These are phyloP conservation scores for Perkinsela sp. DNA, from an alignment of 208 protist genomes.

Conservation along the genomic window DNA sequence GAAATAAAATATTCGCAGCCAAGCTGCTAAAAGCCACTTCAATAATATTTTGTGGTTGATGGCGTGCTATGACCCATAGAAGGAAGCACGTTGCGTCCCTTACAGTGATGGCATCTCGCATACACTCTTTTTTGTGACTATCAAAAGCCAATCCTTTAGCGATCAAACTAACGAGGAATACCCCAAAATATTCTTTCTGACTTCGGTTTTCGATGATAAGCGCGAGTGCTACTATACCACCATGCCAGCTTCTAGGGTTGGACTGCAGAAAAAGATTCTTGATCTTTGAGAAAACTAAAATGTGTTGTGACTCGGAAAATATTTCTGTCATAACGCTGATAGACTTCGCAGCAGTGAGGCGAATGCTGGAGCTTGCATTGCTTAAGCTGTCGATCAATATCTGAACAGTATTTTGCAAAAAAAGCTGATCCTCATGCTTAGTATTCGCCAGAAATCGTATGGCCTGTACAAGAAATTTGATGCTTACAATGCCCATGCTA, in stretches of 20 bases:
- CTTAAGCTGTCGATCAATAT: too few species aligned
- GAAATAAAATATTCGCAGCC: conserved; percentile 30
- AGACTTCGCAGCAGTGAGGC: background rate
- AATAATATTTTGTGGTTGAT: conserved; percentile 71
- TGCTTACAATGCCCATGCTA: background rate
- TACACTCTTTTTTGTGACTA: too few species aligned
- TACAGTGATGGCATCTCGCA: conserved; percentile 83
- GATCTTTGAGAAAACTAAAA: background rate
- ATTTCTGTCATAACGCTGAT: background rate
- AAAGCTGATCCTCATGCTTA: background rate
- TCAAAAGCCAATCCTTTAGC: too few species aligned
- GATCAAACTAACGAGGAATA: too few species aligned
- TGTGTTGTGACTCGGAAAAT: background rate
- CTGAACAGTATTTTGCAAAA: too few species aligned
- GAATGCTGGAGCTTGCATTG: background rate
- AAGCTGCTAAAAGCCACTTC: conserved; percentile 34
- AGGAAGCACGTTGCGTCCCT: conserved; percentile 92
- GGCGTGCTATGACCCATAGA: conserved; percentile 88
- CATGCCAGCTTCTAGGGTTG: background rate
- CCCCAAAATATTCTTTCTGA: too few species aligned
- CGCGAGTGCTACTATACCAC: background rate
- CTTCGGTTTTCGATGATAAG: too few species aligned
- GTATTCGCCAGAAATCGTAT: background rate
- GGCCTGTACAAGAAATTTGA: background rate
- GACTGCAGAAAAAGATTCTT: background rate